Base-by-base conservation (phyloP, 1,284 basidiomycete species). In the Wallemia ichthyophaga region DNA sequence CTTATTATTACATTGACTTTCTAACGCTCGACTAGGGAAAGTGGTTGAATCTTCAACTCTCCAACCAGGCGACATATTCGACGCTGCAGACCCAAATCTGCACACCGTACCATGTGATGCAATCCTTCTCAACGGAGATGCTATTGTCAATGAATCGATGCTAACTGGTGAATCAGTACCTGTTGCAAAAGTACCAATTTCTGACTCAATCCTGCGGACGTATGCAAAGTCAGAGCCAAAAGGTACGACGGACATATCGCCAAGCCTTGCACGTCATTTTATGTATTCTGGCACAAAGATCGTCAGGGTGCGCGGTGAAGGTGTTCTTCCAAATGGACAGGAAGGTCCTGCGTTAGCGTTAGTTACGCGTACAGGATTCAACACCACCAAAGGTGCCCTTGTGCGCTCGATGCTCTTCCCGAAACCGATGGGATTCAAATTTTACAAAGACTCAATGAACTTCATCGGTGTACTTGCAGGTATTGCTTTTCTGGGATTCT, bases 131-230 rank as follows among this genome's bases (percentile, higher is more conserved):
- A 85, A 85, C 3, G 92, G 94, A 2, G 94, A 96, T 67, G 88
- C 88, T 0, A 94, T 98, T 62, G 84, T 96, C 60, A 96, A 98
- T 68, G 94, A 98, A 72, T 92, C 87, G 62, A 96, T 96, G 92
- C 78, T 98, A 19, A 95, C 89, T 0, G 89, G 89, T 11, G 91
- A 95, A 70, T 91, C 86, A 64, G 83, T 95, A 0, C 91, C 89
- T 0, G 85, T 95, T 60, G 84, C 82, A 67, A 95, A 95, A 69
- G 70, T 76, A 25, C 82, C 88, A 0, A 74, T 82, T 59, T 81
- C 77, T 63, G 81, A 84, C 64, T 79, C 80, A 37, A 80, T 80
- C 60, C 72, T 91, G 59, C 70, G 70, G 32, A 75, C 70, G 62
- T 91, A 64, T 60, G 69, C 86, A 76, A 76, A 73, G 62, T 81